Evolutionary conservation across 768 basidiomycete species (phyloP).

Genomic region (Xanthoconium stramineum): DNA sequence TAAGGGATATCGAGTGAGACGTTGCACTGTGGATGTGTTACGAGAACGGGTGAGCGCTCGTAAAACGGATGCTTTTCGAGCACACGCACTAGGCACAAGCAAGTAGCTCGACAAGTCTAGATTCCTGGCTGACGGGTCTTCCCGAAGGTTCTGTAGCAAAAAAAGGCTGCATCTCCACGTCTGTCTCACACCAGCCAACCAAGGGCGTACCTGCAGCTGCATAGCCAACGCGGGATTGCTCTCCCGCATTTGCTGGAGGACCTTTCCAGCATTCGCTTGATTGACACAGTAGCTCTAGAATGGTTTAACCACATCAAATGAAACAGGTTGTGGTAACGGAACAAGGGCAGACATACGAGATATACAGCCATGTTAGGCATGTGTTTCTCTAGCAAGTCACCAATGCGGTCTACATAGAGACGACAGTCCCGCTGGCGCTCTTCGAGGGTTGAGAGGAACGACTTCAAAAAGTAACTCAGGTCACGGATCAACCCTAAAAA

Average conservation of each 20-base stretch:
- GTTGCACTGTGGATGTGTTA: slow-evolving; percentile 65
- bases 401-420: slow-evolving; percentile 86
- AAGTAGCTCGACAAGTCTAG: slow-evolving; percentile 90
- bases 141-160: slow-evolving; percentile 59
- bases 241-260: slow-evolving; percentile 70
- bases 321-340: background rate
- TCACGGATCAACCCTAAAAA: background rate
- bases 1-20: slow-evolving; percentile 91
- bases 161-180: background rate
- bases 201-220: slow-evolving; percentile 57
- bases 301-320: background rate
- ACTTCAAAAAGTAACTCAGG: slow-evolving; percentile 34
- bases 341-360: slow-evolving; percentile 46
- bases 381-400: slow-evolving; percentile 75
- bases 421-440: slow-evolving; percentile 88
- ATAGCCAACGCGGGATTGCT: slow-evolving; percentile 60
- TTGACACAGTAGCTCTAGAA: slow-evolving; percentile 86
- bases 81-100: slow-evolving; percentile 76
- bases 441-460: slow-evolving; percentile 85
- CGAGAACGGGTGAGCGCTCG: background rate
- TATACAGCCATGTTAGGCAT: slow-evolving; percentile 79
- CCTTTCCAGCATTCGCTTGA: slow-evolving; percentile 72
- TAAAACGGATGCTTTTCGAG: too few relatives aligned
- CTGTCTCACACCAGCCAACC: background rate
- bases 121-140: slow-evolving; percentile 73